These are phyloP conservation scores for Tephrocybe rancida DNA, from an alignment of 768 basidiomycete species.

Conservation along the genomic window DNA sequence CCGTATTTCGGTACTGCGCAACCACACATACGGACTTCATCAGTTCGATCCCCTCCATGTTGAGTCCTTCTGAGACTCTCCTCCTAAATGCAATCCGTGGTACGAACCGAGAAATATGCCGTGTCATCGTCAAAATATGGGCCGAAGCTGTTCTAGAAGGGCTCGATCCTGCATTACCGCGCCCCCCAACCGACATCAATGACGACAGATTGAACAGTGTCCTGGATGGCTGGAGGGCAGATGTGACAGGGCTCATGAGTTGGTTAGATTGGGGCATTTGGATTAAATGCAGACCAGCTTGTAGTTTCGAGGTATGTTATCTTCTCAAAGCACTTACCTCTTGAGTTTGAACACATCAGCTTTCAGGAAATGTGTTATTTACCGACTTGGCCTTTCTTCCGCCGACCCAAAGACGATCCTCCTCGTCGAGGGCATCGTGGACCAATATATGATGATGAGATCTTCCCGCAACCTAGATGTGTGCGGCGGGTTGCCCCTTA, in stretches of 20 bases:
- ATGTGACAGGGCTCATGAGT: slow-evolving; percentile 37
- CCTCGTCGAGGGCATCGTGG: background rate
- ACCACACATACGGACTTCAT: slow-evolving; percentile 27
- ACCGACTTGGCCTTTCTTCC: slow-evolving; percentile 45
- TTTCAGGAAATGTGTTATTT: slow-evolving; percentile 44
- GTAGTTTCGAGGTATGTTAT: slow-evolving; percentile 43
- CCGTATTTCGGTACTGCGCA: slow-evolving; percentile 31
- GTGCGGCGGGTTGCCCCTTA: background rate
- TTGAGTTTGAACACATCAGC: background rate
- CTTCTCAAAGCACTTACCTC: background rate
- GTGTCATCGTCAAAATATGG: slow-evolving; percentile 48
- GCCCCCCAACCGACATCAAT: background rate
- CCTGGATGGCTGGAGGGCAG: slow-evolving; percentile 33
- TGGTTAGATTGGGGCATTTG: slow-evolving; percentile 60
- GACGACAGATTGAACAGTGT: slow-evolving; percentile 4
- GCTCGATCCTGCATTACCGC: slow-evolving; percentile 15
- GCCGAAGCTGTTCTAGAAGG: slow-evolving; percentile 36
- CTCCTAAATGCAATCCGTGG: slow-evolving; percentile 30
- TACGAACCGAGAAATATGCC: slow-evolving; percentile 47
- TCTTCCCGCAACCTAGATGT: background rate
- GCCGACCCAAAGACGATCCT: background rate
- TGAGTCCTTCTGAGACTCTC: slow-evolving; percentile 30
- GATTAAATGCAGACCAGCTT: slow-evolving; percentile 49
- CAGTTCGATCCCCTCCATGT: background rate
- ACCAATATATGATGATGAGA: background rate